phyloP scores from a whole-genome alignment of 2,329 filamentous ascomycete genomes.

The Paracoccidioides brasiliensis region DNA sequence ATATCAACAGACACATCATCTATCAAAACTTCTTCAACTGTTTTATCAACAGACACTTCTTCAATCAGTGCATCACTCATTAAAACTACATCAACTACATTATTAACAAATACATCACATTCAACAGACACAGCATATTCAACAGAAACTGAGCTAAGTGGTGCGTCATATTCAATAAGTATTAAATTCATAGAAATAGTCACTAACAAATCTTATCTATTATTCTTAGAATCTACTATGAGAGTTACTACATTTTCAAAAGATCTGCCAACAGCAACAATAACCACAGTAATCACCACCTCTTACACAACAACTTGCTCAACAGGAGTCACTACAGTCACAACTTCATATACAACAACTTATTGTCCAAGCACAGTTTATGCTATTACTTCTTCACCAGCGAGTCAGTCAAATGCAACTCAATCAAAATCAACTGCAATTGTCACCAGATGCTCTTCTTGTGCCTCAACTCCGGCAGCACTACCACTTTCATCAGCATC shows the following conservation, averaged over 20 bases:
- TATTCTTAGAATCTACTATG: too few relatives aligned
- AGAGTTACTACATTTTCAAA: constrained; percentile 2
- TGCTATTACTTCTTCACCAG: constrained; percentile 20
- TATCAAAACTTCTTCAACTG: too few relatives aligned
- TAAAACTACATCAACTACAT: too few relatives aligned
- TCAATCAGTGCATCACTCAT: too few relatives aligned
- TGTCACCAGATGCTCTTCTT: too few relatives aligned
- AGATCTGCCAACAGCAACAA: constrained; percentile 10
- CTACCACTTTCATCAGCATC: too few relatives aligned
- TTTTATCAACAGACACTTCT: background rate
- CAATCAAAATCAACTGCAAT: constrained; percentile 2
- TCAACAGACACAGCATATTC: background rate
- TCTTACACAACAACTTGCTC: constrained; percentile 32
- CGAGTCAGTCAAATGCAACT: constrained; percentile 24
- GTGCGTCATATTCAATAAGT: too few relatives aligned
- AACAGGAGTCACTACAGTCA: constrained; percentile 31
- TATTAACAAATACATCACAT: background rate
- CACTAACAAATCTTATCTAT: too few relatives aligned
- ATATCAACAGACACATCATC: too few relatives aligned
- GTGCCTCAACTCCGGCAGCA: too few relatives aligned
- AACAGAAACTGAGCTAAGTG: too few relatives aligned
- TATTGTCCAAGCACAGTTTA: constrained; percentile 23
- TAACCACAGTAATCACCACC: constrained; percentile 28
- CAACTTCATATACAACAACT: constrained; percentile 26
- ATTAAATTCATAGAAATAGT: too few relatives aligned